Evolutionary conservation across 768 basidiomycete genomes (phyloP), one percentile per base, ranked within the genome.

Genomic region (Phanerodontia chrysosporium): DNA sequence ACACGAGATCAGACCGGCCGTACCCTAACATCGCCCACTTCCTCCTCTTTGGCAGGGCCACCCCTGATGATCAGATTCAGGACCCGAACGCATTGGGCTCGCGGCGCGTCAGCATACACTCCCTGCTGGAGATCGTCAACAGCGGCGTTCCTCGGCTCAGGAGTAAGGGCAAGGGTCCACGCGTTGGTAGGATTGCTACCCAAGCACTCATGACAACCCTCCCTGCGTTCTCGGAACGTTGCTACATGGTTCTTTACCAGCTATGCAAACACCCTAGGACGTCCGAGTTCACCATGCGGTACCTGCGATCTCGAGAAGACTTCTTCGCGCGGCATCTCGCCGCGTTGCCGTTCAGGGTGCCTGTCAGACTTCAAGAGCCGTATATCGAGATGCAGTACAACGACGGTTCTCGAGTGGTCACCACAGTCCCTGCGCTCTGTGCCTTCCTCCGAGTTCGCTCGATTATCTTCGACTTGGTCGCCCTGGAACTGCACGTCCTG

Each of bases 11-110:
- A 0, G 79, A 76, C 45, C 73, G 80, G 9, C 72, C 83, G 0
- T 91, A 84, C 64, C 94, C 95, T 6, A 97, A 95, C 65, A 67
- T 96, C 21, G 89, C 90, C 0, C 95, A 97, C 72, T 90, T 92
- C 74, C 75, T 98, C 12, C 79, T 97, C 22, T 91, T 95, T 65
- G 89, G 90, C 22, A 76, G 80, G 2, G 70, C 78, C 1, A 77
- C 77, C n/a, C 74, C 75, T 8, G 83, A 86, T 28, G 77, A 86
- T 57, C 82, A 83, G 57, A 86, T 92, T 29, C 85, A 90, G 65
- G 90, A 92, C 67, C 90, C 90, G 1, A 83, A 84, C 65, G 90
- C 90, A 5, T 78, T 90, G 1, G 85, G 86, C 35, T 82, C 85
- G 2, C 81, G 79, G 25, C 76, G 78, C 45, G 89, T 91, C 7